Conservation (phyloP, 202 grass and related monocot species). For the Bolboschoenoplectus hybrid region DNA sequence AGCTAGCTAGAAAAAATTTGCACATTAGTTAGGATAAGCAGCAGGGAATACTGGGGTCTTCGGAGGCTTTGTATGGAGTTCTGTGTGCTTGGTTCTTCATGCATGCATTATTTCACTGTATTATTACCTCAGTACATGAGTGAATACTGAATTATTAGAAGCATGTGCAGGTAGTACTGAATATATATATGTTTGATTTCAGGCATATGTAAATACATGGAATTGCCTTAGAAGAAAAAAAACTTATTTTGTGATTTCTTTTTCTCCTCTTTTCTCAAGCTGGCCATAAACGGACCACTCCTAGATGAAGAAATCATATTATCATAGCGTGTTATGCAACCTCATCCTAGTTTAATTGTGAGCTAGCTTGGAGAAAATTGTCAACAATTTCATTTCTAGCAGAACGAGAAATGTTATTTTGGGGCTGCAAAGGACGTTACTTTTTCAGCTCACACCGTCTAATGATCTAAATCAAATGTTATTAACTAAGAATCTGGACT, state of each 20-base stretch:
- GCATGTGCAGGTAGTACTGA: slow-evolving; percentile 6
- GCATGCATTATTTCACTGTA: background rate
- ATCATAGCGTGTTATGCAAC: background rate
- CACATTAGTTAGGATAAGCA: background rate
- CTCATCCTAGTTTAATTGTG: background rate
- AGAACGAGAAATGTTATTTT: no score
- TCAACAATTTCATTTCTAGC: background rate
- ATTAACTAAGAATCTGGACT: no score
- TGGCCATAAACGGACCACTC: background rate
- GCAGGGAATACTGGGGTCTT: slow-evolving; percentile 23
- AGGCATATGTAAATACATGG: slow-evolving; percentile 20
- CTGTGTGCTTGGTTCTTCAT: slow-evolving; percentile 24
- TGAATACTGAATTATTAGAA: slow-evolving; percentile 27
- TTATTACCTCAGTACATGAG: slow-evolving; percentile 15
- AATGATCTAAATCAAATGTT: no score
- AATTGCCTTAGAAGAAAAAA: background rate
- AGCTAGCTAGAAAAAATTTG: slow-evolving; percentile 21
- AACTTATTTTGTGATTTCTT: background rate
- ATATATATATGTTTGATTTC: slow-evolving; percentile 24
- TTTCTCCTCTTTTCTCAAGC: slow-evolving; percentile 1
- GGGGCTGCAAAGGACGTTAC: no score
- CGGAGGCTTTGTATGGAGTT: background rate
- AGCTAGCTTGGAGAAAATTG: background rate
- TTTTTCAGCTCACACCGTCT: no score
- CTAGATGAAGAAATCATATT: background rate